These are phyloP conservation scores for Aspergillus sojae DNA, from an alignment of 2,329 filamentous ascomycete species.

Conservation along the genomic window DNA sequence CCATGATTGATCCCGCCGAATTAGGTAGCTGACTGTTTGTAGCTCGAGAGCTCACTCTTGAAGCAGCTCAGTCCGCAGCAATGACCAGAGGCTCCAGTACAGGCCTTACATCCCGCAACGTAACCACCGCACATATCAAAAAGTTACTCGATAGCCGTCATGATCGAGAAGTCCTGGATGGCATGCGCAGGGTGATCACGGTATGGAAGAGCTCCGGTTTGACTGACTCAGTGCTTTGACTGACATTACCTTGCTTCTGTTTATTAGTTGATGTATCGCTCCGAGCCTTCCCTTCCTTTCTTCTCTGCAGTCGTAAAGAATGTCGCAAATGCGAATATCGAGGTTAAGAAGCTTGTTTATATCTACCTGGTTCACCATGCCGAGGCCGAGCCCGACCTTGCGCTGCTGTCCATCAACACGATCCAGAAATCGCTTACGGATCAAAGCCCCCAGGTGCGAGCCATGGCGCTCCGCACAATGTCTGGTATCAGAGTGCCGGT, in stretches of 20 bases:
- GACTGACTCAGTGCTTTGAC: conserved; percentile 9
- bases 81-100: conserved; percentile 53
- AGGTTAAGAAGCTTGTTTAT: conserved; percentile 98
- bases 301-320: conserved; percentile 99
- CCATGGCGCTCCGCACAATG: conserved; percentile 94
- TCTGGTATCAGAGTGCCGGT: conserved; percentile 95
- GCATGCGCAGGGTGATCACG: conserved; percentile 82
- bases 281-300: conserved; percentile 84
- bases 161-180: conserved; percentile 91
- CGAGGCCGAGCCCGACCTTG: conserved; percentile 92
- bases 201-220: conserved; percentile 52
- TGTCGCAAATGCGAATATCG: conserved; percentile 87
- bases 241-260: conserved; percentile 17
- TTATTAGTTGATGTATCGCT: conserved; percentile 86
- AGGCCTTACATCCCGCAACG: conserved; percentile 62
- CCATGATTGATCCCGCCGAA: background rate
- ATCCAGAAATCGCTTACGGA: conserved; percentile 98
- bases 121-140: conserved; percentile 84
- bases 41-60: conserved; percentile 96
- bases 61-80: conserved; percentile 88
- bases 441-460: conserved; percentile 83
- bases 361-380: conserved; percentile 97
- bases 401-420: conserved; percentile 94
- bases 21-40: conserved; percentile 29
- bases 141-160: conserved; percentile 91